These are phyloP conservation scores for Toxicodendron radicans DNA, from an alignment of 345 rosid genomes.

Conservation along the genomic window DNA sequence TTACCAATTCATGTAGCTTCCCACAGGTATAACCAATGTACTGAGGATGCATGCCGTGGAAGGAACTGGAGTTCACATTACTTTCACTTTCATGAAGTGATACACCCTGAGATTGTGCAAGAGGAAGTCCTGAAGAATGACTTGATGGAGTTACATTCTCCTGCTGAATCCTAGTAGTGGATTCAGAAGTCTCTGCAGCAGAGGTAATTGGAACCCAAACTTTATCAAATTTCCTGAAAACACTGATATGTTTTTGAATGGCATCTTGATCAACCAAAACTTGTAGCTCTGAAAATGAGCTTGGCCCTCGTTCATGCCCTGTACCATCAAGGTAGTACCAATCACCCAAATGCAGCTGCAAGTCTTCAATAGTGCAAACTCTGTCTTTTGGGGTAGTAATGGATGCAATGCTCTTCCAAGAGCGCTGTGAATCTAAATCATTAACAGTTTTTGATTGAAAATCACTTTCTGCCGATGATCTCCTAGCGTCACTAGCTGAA, in stretches of 20 bases:
- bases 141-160: conserved; percentile 36
- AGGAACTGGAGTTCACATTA: conserved; percentile 35
- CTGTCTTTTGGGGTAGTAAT: conserved; percentile 61
- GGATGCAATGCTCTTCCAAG: conserved; percentile 46
- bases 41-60: conserved; percentile 82
- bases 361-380: conserved; percentile 61
- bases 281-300: conserved; percentile 70
- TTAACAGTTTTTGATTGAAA: conserved; percentile 44
- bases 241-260: conserved; percentile 71
- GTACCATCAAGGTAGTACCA: conserved; percentile 96
- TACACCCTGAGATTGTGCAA: conserved; percentile 32
- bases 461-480: conserved; percentile 59
- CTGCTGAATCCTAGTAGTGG: conserved; percentile 29
- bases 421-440: conserved; percentile 47
- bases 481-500: conserved; percentile 58
- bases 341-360: conserved; percentile 89
- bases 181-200: conserved; percentile 43
- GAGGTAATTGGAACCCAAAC: conserved; percentile 83
- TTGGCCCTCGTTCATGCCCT: conserved; percentile 93
- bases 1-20: conserved; percentile 90
- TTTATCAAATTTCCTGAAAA: conserved; percentile 83
- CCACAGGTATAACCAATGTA: conserved; percentile 91
- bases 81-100: conserved; percentile 32
- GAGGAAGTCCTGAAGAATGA: conserved; percentile 39
- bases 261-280: conserved; percentile 66